phyloP scores from a whole-genome alignment of 306 rosid species.

The Quercus agrifolia region DNA sequence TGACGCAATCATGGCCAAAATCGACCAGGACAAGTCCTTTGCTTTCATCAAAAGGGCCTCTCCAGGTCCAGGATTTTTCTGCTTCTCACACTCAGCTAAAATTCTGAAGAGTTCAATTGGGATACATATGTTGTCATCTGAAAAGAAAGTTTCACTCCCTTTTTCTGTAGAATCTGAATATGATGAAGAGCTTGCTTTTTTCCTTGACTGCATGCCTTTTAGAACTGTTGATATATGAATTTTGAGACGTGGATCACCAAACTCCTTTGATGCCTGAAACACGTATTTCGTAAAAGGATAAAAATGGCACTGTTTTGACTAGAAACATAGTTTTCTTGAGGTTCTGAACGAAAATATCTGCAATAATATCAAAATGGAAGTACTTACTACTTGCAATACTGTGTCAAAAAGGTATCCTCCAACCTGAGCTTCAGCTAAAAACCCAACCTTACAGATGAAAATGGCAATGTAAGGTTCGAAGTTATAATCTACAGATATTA shows the following conservation, averaged over 20 bases:
- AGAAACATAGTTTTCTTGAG: background rate
- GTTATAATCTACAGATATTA: constrained; percentile 2
- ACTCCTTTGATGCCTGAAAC: constrained; percentile 91
- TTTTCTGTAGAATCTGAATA: constrained; percentile 52
- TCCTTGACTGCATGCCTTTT: constrained; percentile 75
- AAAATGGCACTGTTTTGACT: constrained; percentile 13
- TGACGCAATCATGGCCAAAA: constrained; percentile 92
- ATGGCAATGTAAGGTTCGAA: constrained; percentile 18
- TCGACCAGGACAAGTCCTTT: constrained; percentile 93
- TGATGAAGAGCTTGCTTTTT: constrained; percentile 61
- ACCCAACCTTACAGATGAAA: constrained; percentile 67
- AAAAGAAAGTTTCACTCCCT: constrained; percentile 50
- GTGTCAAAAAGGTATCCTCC: constrained; percentile 87
- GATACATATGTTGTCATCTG: constrained; percentile 54
- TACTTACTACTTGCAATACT: constrained; percentile 64
- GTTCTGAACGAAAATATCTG: background rate
- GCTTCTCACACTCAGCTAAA: constrained; percentile 83
- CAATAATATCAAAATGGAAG: constrained; percentile 13
- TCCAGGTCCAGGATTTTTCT: constrained; percentile 80
- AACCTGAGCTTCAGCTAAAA: constrained; percentile 85
- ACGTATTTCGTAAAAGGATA: constrained; percentile 15
- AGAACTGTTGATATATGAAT: constrained; percentile 81
- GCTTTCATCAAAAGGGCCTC: constrained; percentile 84
- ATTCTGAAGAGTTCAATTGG: constrained; percentile 90
- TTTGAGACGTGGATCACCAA: constrained; percentile 78